Evolutionary conservation across 345 rosid genomes (phyloP).

Genomic region (Citrus mangshanensis): DNA sequence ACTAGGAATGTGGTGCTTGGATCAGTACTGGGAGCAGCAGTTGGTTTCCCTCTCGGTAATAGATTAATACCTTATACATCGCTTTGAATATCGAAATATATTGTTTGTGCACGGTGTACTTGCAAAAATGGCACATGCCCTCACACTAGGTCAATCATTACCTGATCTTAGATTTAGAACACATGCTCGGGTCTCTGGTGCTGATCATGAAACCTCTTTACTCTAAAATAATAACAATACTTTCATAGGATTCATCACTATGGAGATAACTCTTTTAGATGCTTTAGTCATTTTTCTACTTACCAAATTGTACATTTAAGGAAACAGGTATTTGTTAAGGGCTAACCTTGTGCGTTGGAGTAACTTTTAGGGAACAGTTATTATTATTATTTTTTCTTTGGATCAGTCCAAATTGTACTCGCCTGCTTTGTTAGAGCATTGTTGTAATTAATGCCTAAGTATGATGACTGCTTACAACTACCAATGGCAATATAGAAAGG

Average conservation of each 20-base stretch:
- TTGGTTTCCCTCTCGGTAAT: constrained; percentile 79
- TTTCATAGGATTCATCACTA: background rate
- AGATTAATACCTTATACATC: constrained; percentile 5
- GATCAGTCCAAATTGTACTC: background rate
- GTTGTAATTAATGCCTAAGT: background rate
- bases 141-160: background rate
- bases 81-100: background rate
- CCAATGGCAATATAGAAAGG: background rate
- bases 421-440: background rate
- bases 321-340: background rate
- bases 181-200: background rate
- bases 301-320: background rate
- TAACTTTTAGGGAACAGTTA: background rate
- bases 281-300: background rate
- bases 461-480: background rate
- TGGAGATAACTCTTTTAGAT: background rate
- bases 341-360: background rate
- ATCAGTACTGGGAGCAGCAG: constrained; percentile 71
- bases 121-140: background rate
- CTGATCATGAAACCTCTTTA: background rate
- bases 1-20: constrained; percentile 78
- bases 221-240: background rate
- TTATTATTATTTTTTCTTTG: background rate
- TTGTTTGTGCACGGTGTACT: background rate
- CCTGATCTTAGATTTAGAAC: background rate